Conservation (phyloP, 495 filamentous ascomycete species). For the Antarctomyces pellizariae region DNA sequence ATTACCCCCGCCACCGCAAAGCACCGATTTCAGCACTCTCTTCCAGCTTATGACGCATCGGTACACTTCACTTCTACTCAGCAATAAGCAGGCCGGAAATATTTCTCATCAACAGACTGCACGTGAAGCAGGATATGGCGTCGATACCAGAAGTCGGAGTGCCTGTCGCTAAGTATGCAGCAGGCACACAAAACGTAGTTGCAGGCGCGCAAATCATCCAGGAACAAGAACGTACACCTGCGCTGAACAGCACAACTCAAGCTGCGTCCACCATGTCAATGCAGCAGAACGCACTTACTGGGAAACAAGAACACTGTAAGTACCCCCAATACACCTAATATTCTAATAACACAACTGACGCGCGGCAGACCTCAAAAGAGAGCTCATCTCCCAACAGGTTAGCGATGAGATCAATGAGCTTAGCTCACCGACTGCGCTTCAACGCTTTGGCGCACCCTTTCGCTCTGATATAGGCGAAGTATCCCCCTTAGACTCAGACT, state of each 20-base stretch:
- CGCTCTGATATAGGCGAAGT: conserved; percentile 80
- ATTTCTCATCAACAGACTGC: too few species aligned
- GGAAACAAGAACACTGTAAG: conserved; percentile 96
- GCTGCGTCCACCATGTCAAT: neutral
- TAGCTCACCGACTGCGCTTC: conserved; percentile 80
- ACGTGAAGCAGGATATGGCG: too few species aligned
- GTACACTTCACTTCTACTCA: too few species aligned
- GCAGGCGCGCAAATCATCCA: too few species aligned
- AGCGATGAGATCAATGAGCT: conserved; percentile 74
- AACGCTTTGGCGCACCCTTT: conserved; percentile 89
- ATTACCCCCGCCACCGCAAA: too few species aligned
- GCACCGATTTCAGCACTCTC: too few species aligned
- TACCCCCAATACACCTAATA: conserved; percentile 2
- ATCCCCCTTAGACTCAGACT: conserved; percentile 75
- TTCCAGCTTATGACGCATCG: too few species aligned
- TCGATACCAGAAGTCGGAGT: too few species aligned
- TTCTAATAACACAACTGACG: conserved; percentile 12
- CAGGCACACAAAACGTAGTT: too few species aligned
- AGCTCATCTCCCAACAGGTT: conserved; percentile 77
- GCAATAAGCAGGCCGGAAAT: too few species aligned
- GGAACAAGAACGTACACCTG: too few species aligned
- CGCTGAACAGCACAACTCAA: neutral
- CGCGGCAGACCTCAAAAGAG: conserved; percentile 72
- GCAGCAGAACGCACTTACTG: conserved; percentile 32
- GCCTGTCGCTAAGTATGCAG: too few species aligned